Evolutionary conservation across 2,329 filamentous ascomycete genomes (phyloP).

Genomic region (Trichoderma sp.): DNA sequence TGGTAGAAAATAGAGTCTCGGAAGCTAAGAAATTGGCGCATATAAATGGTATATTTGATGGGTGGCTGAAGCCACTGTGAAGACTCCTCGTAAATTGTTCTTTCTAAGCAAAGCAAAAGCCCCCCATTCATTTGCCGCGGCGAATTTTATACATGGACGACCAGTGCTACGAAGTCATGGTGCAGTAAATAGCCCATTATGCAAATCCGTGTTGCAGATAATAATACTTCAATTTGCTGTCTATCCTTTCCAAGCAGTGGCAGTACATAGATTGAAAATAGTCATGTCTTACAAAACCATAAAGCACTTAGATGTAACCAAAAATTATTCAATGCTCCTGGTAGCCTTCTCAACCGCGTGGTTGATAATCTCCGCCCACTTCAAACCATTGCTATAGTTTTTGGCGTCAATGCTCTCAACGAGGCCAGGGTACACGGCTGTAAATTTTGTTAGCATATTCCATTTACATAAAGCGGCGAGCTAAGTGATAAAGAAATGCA

Average conservation of each 20-base stretch:
- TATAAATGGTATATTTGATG: neutral
- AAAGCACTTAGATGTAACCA: neutral
- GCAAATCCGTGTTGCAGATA: neutral
- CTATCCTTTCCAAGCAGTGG: neutral
- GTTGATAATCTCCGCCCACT: conserved; percentile 64
- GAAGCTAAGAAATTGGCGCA: neutral
- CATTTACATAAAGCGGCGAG: neutral
- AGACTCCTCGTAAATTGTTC: neutral
- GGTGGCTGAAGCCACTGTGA: neutral
- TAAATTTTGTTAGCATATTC: neutral
- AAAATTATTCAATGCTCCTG: conserved; percentile 41
- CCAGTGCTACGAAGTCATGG: neutral
- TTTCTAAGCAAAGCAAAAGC: neutral
- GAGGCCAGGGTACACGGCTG: conserved; percentile 65
- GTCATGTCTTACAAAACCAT: neutral
- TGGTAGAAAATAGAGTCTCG: conserved; percentile 20
- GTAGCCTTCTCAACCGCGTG: conserved; percentile 53
- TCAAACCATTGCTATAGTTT: conserved; percentile 60
- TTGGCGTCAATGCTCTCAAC: conserved; percentile 64
- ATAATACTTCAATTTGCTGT: neutral
- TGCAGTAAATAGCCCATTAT: neutral
- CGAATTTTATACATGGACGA: neutral
- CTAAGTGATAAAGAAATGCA: neutral
- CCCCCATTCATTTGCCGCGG: too few species aligned
- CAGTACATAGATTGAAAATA: neutral